phyloP scores from a whole-genome alignment of 2,329 filamentous ascomycete species.

The Helotiales sp. region DNA sequence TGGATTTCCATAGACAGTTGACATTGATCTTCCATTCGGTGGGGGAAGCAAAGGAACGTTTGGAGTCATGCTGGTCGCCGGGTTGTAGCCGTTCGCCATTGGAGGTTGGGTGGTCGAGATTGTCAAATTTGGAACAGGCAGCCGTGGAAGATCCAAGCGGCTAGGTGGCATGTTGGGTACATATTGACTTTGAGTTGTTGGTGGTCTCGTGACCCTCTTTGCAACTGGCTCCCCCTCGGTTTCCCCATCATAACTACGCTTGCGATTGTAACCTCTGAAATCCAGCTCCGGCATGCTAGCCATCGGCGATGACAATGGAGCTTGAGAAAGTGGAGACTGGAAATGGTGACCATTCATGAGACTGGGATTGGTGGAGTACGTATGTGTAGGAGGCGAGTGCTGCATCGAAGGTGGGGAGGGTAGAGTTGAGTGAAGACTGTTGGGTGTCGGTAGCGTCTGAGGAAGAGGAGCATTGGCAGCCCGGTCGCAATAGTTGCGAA shows the following conservation, averaged over 20 bases:
- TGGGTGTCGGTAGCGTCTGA: conserved; percentile 29
- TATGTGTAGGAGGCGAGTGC: conserved; percentile 44
- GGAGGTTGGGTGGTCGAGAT: conserved; percentile 35
- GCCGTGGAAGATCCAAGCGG: conserved; percentile 47
- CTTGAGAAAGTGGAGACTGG: conserved; percentile 40
- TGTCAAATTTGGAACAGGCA: conserved; percentile 72
- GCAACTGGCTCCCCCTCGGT: conserved; percentile 54
- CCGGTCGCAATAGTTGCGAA: conserved; percentile 63
- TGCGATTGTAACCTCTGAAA: conserved; percentile 42
- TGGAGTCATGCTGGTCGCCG: conserved; percentile 23
- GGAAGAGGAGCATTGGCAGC: conserved; percentile 31
- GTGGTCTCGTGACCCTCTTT: conserved; percentile 43
- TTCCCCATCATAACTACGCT: conserved; percentile 58
- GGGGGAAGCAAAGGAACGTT: conserved; percentile 33
- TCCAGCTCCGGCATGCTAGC: conserved; percentile 41
- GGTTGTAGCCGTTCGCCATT: conserved; percentile 22
- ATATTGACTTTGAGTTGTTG: conserved; percentile 11
- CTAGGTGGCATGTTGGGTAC: conserved; percentile 17
- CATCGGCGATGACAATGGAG: conserved; percentile 30
- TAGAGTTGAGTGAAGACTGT: conserved; percentile 42
- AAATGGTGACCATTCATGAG: conserved; percentile 33
- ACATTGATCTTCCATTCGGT: conserved; percentile 62
- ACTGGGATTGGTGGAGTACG: conserved; percentile 36
- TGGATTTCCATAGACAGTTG: conserved; percentile 70
- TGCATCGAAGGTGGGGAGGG: conserved; percentile 54